Base-by-base conservation (phyloP, 2,329 filamentous ascomycete species). In the Apiospora malaysiana region DNA sequence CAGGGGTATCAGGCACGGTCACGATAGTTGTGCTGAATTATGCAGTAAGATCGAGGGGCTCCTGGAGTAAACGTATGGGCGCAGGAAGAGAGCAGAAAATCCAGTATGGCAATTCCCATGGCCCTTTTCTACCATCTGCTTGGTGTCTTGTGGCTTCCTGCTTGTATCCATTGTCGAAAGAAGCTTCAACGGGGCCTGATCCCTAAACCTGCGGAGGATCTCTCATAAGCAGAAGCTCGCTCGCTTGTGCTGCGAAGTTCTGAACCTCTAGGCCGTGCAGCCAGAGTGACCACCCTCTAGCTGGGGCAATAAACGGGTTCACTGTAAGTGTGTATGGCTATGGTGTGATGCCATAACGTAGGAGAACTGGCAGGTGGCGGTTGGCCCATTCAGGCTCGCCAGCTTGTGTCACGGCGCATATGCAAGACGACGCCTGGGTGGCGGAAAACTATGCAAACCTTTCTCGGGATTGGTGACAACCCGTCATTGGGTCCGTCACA, bases 1-100 rank as follows among this genome's bases (percentile, higher is more conserved):
- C 63, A 32, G 45, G 69, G 69, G 69, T 25, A 25, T 9, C 14
- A 49, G 51, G 23, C 45, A 69, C 37, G 32, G 51, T 43, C 45
- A 70, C 66, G 65, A 63, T 67, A 68, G 32, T 32, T 25, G 69
- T 70, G 63, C 65, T 43, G 27, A 56, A 12, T 70, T 51, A n/a
- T 63, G 69, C 47, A 46, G 66, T 63, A 8, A 40, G 27, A 63
- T 40, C 18, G 27, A 47, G 45, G 21, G 9, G 18, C 21, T n/a
- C 10, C 56, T 40, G 56, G 21, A 63, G 18, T n/a, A n/a, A n/a
- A 14, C 9, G 27, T 9, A 21, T n/a, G 27, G 51, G 16, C n/a
- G 27, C 27, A 59, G 56, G 18, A 40, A 14, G 56, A 14, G 32
- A 23, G 7, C 56, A 63, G 18, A 23, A 23, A 63, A 63, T 6